Percentiles rank a stretch among this genome's conserved stretches.
phyloP scores from a whole-genome alignment of 2,329 filamentous ascomycete genomes.

The Harringtonia lauricola region DNA sequence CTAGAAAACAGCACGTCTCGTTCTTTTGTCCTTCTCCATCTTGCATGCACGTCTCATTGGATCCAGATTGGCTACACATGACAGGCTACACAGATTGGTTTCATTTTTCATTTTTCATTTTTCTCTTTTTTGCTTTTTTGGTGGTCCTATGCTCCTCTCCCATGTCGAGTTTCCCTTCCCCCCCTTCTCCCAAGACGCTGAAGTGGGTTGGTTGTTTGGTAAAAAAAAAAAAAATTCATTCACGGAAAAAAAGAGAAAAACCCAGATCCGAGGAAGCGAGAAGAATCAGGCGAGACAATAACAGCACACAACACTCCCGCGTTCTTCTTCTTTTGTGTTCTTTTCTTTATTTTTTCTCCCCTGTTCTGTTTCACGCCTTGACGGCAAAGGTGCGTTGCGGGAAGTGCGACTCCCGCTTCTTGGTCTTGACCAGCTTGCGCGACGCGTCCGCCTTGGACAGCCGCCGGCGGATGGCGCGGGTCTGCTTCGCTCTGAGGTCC shows the following conservation, averaged over 20 bases:
- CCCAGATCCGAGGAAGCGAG: no score
- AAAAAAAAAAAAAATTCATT: neutral
- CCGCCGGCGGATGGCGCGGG: conserved; percentile 91
- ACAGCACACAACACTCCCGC: no score
- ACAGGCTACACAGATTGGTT: no score
- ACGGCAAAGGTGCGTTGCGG: conserved; percentile 98
- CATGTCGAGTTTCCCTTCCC: neutral
- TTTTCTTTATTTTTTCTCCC: no score
- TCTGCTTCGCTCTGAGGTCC: conserved; percentile 97
- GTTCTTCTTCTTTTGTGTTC: no score
- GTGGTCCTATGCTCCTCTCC: neutral
- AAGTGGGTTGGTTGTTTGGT: neutral
- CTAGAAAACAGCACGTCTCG: no score
- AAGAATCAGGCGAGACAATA: no score
- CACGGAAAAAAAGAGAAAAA: neutral
- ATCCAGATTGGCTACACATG: no score
- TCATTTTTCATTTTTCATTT: neutral
- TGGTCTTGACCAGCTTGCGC: conserved; percentile 81
- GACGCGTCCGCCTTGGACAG: conserved; percentile 85
- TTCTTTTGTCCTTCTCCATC: no score
- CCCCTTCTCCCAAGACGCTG: neutral
- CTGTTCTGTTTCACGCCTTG: conserved; percentile 52
- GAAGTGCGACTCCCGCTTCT: conserved; percentile 94
- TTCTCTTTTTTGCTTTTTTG: neutral
- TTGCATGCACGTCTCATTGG: no score